Evolutionary conservation across 2,329 filamentous ascomycete genomes (phyloP).

Genomic region (Geosmithia morbida): DNA sequence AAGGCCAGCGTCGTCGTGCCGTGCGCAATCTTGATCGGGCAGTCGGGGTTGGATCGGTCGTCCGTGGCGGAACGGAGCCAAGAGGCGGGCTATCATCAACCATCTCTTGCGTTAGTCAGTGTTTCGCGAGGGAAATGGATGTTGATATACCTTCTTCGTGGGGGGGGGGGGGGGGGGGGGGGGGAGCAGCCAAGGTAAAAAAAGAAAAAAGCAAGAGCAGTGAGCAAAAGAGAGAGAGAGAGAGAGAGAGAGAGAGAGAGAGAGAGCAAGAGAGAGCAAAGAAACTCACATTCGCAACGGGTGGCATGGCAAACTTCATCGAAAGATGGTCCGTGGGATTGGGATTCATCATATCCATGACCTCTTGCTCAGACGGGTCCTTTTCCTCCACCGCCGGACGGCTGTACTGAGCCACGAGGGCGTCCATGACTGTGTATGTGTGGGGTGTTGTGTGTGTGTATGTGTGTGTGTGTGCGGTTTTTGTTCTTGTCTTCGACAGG

Average conservation of each 20-base stretch:
- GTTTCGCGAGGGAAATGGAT: background rate
- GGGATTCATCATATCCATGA: conserved; percentile 59
- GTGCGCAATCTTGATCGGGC: conserved; percentile 98
- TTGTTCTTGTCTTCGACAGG: no score
- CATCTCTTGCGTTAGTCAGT: background rate
- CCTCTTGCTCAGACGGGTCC: conserved; percentile 60
- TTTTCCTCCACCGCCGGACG: conserved; percentile 57
- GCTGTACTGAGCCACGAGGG: conserved; percentile 85
- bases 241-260: background rate
- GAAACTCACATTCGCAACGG: conserved; percentile 66
- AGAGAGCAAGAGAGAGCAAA: background rate
- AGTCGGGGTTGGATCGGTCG: conserved; percentile 90
- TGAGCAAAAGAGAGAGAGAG: background rate
- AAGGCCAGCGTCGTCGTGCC: conserved; percentile 96
- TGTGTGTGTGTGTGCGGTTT: background rate
- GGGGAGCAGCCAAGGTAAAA: background rate
- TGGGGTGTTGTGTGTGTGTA: conserved; percentile 3
- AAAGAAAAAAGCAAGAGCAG: background rate
- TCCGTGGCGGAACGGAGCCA: conserved; percentile 97
- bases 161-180: background rate
- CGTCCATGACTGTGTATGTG: conserved; percentile 52
- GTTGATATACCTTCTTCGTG: background rate
- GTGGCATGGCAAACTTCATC: conserved; percentile 89
- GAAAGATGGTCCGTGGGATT: conserved; percentile 63
- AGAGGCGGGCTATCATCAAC: conserved; percentile 58